These are phyloP conservation scores for Aspergillus texensis DNA, from an alignment of 2,329 filamentous ascomycete genomes.

Conservation along the genomic window DNA sequence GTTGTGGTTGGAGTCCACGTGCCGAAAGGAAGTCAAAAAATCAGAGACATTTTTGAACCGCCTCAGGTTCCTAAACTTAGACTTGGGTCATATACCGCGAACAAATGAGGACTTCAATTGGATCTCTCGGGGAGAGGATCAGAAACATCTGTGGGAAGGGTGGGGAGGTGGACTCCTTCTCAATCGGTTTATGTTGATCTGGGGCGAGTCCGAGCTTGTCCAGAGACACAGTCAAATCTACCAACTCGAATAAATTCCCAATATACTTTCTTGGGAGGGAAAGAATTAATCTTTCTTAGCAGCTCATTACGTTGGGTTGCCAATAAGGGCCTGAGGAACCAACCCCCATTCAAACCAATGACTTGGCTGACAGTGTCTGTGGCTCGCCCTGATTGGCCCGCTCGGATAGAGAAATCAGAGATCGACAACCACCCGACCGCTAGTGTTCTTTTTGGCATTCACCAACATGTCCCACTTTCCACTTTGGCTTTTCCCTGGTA, in stretches of 20 bases:
- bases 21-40: background rate
- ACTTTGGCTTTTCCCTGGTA: conserved; percentile 12
- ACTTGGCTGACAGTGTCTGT: background rate
- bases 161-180: background rate
- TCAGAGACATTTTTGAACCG: background rate
- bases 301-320: background rate
- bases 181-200: background rate
- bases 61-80: background rate
- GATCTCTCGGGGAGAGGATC: background rate
- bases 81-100: background rate
- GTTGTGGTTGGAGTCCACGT: background rate
- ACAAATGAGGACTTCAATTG: background rate
- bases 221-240: background rate
- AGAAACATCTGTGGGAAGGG: background rate
- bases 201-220: background rate
- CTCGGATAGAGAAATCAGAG: background rate
- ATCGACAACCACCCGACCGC: background rate
- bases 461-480: background rate
- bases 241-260: background rate
- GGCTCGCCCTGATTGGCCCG: background rate
- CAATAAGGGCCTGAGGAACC: background rate
- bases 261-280: background rate
- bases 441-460: background rate
- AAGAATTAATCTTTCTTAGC: background rate
- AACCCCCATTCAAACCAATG: background rate